Conservation (phyloP, 2,329 filamentous ascomycete species). For the Paracamarosporium sp. region DNA sequence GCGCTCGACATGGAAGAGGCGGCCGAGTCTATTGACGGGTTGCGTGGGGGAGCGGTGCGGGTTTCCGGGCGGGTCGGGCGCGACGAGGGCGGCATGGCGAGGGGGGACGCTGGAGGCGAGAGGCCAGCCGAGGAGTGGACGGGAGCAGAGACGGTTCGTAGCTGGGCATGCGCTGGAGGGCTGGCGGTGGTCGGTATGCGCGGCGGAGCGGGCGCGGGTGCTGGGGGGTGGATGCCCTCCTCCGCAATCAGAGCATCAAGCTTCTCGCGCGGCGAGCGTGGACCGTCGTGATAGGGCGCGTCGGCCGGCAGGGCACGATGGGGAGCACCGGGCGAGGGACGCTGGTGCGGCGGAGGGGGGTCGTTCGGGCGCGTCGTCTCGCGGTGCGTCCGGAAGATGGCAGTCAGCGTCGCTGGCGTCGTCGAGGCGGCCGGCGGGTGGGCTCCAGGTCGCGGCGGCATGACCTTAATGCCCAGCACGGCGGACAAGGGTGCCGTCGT, state of each 20-base stretch:
- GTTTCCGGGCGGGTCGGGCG: slow-evolving; percentile 43
- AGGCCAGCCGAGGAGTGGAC: slow-evolving; percentile 35
- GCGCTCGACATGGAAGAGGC: slow-evolving; percentile 66
- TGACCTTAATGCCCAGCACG: slow-evolving; percentile 38
- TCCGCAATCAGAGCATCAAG: slow-evolving; percentile 47
- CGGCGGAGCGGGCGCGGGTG: slow-evolving; percentile 21
- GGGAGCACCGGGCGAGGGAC: slow-evolving; percentile 16
- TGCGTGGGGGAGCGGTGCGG: slow-evolving; percentile 63
- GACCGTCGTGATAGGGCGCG: slow-evolving; percentile 34
- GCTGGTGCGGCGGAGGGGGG: slow-evolving; percentile 30
- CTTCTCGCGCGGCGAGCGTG: slow-evolving; percentile 47
- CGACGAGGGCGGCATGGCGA: slow-evolving; percentile 44
- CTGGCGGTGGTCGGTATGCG: slow-evolving; percentile 22
- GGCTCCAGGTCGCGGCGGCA: slow-evolving; percentile 30
- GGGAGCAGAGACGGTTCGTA: slow-evolving; percentile 45
- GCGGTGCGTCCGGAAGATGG: slow-evolving; percentile 34
- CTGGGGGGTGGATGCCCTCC: slow-evolving; percentile 27
- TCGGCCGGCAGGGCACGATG: background rate
- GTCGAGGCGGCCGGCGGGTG: slow-evolving; percentile 15
- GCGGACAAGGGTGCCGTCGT: slow-evolving; percentile 22
- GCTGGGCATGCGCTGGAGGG: slow-evolving; percentile 38
- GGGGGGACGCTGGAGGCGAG: slow-evolving; percentile 44
- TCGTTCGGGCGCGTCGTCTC: slow-evolving; percentile 32
- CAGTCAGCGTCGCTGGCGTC: slow-evolving; percentile 9
- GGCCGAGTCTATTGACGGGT: slow-evolving; percentile 91